phyloP scores from a whole-genome alignment of 306 rosid species.

The Heteromeles arbutifolia region DNA sequence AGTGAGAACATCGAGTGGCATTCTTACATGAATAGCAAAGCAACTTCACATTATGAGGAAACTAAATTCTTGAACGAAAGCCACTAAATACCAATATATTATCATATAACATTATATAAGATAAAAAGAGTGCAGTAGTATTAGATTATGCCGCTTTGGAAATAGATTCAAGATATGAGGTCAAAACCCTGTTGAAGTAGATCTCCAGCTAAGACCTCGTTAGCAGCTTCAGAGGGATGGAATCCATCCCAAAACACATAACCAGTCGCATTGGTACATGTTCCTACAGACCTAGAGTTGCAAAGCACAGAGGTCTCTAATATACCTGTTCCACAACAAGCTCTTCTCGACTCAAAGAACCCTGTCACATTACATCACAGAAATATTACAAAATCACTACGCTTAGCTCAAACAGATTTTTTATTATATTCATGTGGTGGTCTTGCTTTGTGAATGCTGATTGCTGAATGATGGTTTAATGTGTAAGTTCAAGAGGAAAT shows the following conservation, averaged over 20 bases:
- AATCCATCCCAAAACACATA: slow-evolving; percentile 66
- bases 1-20: not conserved
- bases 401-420: not conserved
- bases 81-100: not conserved
- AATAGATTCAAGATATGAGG: slow-evolving; percentile 28
- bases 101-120: not conserved
- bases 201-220: slow-evolving; percentile 41
- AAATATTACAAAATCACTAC: not conserved
- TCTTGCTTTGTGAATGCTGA: too few species aligned
- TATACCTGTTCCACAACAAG: slow-evolving; percentile 64
- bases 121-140: not conserved
- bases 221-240: slow-evolving; percentile 59
- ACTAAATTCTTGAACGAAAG: not conserved
- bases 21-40: not conserved
- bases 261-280: slow-evolving; percentile 48
- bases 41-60: not conserved
- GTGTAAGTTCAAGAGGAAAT: too few species aligned
- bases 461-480: too few species aligned
- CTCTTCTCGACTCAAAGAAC: slow-evolving; percentile 46
- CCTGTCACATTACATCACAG: slow-evolving; percentile 20
- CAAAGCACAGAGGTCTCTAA: slow-evolving; percentile 53
- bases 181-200: slow-evolving; percentile 43
- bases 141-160: not conserved
- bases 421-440: not conserved
- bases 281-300: slow-evolving; percentile 42